Evolutionary conservation across 2,329 filamentous ascomycete genomes (phyloP).

Genomic region (Apiospora phragmitis): DNA sequence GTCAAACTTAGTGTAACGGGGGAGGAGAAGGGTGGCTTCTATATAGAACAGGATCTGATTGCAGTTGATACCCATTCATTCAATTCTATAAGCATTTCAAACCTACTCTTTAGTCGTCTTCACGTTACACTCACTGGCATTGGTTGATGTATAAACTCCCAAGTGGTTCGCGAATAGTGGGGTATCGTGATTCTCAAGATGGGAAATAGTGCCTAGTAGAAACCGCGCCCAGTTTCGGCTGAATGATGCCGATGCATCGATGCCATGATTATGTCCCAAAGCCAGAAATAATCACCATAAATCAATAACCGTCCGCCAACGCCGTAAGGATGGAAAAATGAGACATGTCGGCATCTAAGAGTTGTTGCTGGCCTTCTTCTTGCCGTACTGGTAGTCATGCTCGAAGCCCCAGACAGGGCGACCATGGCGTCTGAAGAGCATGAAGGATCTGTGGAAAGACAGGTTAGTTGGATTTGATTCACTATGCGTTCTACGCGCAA

Average conservation of each 20-base stretch:
- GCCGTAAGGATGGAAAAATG: background rate
- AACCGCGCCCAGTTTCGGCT: background rate
- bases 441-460: slow-evolving; percentile 50
- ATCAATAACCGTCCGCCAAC: background rate
- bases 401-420: slow-evolving; percentile 61
- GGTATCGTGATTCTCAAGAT: slow-evolving; percentile 5
- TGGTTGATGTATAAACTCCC: too few species aligned
- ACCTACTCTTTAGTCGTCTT: background rate
- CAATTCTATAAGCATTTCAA: background rate
- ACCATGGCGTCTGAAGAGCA: slow-evolving; percentile 50
- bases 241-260: background rate
- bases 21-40: background rate
- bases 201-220: background rate
- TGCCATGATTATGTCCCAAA: background rate
- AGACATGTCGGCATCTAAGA: background rate
- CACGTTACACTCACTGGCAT: background rate
- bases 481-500: background rate
- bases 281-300: slow-evolving; percentile 2
- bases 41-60: slow-evolving; percentile 6
- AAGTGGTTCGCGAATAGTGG: background rate
- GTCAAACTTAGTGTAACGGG: background rate
- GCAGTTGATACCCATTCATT: slow-evolving; percentile 3
- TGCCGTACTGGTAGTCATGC: slow-evolving; percentile 32
- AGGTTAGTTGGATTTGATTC: slow-evolving; percentile 7
- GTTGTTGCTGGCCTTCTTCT: slow-evolving; percentile 13